These are phyloP conservation scores for Dioscorea dumetorum DNA, from an alignment of 106 monocot species.

Conservation along the genomic window DNA sequence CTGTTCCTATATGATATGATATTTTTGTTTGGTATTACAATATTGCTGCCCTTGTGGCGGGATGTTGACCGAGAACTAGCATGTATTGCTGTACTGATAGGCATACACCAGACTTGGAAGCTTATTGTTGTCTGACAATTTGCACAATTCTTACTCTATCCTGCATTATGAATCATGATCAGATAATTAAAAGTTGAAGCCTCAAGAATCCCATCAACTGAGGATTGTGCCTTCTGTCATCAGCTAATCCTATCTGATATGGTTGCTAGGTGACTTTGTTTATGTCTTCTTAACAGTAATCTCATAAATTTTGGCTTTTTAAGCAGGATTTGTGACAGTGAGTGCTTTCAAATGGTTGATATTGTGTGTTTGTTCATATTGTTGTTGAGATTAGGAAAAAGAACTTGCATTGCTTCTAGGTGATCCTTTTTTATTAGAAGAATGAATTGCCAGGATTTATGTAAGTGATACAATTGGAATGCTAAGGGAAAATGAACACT, in stretches of 20 bases:
- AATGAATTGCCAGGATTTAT: background rate
- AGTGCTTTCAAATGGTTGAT: slow-evolving; percentile 1
- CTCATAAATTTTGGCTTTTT: background rate
- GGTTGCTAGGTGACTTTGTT: slow-evolving; percentile 10
- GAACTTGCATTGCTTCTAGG: background rate
- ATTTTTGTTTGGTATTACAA: background rate
- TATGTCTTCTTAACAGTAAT: slow-evolving; percentile 6
- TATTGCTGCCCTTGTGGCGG: background rate
- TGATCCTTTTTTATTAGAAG: background rate
- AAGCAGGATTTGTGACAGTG: background rate
- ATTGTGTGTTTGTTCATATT: background rate
- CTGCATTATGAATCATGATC: slow-evolving; percentile 17
- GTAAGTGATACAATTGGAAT: background rate
- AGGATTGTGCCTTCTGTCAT: slow-evolving; percentile 15
- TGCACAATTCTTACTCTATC: slow-evolving; percentile 16
- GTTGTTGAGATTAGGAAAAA: background rate
- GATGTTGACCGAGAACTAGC: background rate
- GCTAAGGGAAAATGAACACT: background rate
- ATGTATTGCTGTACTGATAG: background rate
- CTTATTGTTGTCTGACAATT: slow-evolving; percentile 11
- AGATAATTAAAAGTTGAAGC: slow-evolving; percentile 33
- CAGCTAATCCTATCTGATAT: slow-evolving; percentile 12
- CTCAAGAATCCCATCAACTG: slow-evolving; percentile 8
- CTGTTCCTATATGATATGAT: background rate
- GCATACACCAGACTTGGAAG: background rate